These are phyloP conservation scores for Lasiosphaeria hispida DNA, from an alignment of 495 filamentous ascomycete genomes.

Conservation along the genomic window DNA sequence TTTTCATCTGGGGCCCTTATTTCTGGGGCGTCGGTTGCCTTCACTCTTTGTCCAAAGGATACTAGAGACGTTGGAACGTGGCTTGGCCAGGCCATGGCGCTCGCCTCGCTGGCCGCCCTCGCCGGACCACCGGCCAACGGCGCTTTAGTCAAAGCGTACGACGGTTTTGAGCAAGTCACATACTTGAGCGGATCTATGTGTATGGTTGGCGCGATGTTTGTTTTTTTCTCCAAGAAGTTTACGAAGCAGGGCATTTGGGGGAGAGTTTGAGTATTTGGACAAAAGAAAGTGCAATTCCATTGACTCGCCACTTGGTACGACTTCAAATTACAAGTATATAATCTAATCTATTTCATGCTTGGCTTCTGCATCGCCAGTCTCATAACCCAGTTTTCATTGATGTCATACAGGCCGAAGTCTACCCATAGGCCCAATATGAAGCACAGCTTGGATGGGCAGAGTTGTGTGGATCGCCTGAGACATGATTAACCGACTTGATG, in stretches of 20 bases:
- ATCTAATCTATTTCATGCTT: no score
- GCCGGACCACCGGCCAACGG: slow-evolving; percentile 55
- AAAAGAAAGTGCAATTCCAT: no score
- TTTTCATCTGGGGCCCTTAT: slow-evolving; percentile 47
- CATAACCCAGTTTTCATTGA: no score
- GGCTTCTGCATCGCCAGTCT: no score
- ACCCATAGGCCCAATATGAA: no score
- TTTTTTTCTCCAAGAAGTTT: slow-evolving; percentile 27
- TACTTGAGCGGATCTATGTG: slow-evolving; percentile 50
- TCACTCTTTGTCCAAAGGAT: slow-evolving; percentile 41
- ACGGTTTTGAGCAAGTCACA: slow-evolving; percentile 37
- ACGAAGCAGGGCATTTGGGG: slow-evolving; percentile 33
- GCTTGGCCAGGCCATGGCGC: slow-evolving; percentile 51
- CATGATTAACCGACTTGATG: no score
- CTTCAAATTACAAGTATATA: no score
- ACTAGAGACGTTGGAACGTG: slow-evolving; percentile 51
- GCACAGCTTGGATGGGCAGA: no score
- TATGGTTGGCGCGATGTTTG: slow-evolving; percentile 29
- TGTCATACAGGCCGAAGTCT: no score
- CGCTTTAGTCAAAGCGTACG: slow-evolving; percentile 41
- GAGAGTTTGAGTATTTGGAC: neutral
- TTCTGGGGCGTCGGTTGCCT: slow-evolving; percentile 41
- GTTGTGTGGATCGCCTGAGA: no score
- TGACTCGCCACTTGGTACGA: no score
- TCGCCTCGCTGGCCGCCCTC: slow-evolving; percentile 42